Base-by-base conservation (phyloP, 1,284 basidiomycete genomes). In the Microbotryomycetes sp. region DNA sequence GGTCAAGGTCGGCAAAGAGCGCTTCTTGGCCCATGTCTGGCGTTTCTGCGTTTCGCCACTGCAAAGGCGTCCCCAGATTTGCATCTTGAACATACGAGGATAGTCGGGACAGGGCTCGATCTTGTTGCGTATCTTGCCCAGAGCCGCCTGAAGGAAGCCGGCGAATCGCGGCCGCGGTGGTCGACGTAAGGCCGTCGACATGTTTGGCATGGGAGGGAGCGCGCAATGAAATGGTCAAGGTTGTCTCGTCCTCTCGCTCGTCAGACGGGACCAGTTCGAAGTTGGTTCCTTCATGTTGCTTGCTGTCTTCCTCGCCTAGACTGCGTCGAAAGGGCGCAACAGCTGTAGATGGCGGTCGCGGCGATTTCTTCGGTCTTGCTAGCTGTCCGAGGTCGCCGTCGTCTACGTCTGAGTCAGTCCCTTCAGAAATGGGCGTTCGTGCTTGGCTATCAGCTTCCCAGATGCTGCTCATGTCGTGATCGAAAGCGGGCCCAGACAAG, bases 1-100 rank as follows among this genome's bases (percentile, higher is more conserved):
- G 35, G 18, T 41, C 35, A n/a, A n/a, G n/a, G n/a, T n/a, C n/a
- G n/a, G n/a, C n/a, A 41, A 73, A 59, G 23, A 74, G 57, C 1
- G 71, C 72, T 1, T 47, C 15, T 16, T 7, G 18, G 18, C 57
- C 5, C 50, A 24, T 50, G 18, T 59, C 31, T n/a, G 28, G 27
- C 35, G 26, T 18, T 11, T 41, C 35, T 41, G 35, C 35, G 35
- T 41, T 18, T 11, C 35, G 35, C 35, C 35, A 41, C 35, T 9
- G 35, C 35, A 41, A 41, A 41, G 35, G 35, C 35, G 35, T 41
- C 18, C 18, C 35, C 11, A 41, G 35, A 9, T 18, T 41, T 41
- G 35, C 35, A 11, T 18, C 11, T 41, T 41, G 35, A 18, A 41
- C 35, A 18, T 41, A 41, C 35, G 35, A 41, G 18, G 35, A 41